Percentiles rank a stretch among this genome's conserved stretches.
Evolutionary conservation across 1,139 yeast species (phyloP).

Genomic region (Lodderomyces oxycetoniae): DNA sequence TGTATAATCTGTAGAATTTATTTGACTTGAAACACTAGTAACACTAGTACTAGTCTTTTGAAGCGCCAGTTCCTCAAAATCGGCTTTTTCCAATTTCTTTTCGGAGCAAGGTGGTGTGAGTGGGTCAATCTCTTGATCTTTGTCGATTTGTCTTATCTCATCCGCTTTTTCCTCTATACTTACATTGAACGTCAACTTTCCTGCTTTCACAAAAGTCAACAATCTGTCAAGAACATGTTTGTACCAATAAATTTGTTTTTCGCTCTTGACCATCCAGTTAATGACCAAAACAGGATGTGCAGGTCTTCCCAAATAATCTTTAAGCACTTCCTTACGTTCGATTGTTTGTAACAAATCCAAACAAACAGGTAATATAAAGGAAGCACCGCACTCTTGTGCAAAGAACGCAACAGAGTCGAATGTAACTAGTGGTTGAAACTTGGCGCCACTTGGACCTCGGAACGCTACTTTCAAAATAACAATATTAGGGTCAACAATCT

Average conservation of each 20-base stretch:
- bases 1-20: not conserved
- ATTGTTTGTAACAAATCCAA: constrained; percentile 31
- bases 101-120: not conserved
- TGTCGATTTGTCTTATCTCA: not conserved
- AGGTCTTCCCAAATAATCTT: constrained; percentile 35
- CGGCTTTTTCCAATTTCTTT: not conserved
- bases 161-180: constrained; percentile 10
- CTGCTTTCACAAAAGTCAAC: constrained; percentile 20
- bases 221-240: constrained; percentile 29
- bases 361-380: constrained; percentile 45
- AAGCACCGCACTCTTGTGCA: constrained; percentile 45
- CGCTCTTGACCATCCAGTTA: constrained; percentile 31
- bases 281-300: constrained; percentile 23
- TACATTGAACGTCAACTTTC: constrained; percentile 20
- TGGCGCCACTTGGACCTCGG: constrained; percentile 45
- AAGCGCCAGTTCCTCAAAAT: not conserved
- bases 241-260: constrained; percentile 33
- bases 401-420: constrained; percentile 41
- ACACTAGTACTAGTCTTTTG: not conserved
- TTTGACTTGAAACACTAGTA: not conserved
- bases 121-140: not conserved
- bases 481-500: constrained; percentile 10
- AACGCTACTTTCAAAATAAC: constrained; percentile 29
- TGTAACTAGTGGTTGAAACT: constrained; percentile 35
- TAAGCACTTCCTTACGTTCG: constrained; percentile 19